Percentiles rank a stretch among this genome's conserved stretches.
These are phyloP conservation scores for Chaetothyriales sp. DNA, from an alignment of 2,329 filamentous ascomycete genomes.

Conservation along the genomic window DNA sequence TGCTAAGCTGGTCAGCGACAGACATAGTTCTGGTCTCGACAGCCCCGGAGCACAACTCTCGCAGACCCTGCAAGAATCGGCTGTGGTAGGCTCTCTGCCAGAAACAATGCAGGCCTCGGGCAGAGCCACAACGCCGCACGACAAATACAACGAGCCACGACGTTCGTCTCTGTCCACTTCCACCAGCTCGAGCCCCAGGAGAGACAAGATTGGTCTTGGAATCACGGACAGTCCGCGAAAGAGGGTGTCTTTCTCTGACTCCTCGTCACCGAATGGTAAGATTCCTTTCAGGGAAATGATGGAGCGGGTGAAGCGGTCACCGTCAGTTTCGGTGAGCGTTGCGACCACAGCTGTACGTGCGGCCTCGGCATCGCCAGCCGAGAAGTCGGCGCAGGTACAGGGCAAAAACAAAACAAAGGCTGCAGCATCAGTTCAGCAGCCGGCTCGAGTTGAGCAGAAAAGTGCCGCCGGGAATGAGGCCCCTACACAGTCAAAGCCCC, in stretches of 20 bases:
- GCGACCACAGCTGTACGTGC: background rate
- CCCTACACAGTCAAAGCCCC: background rate
- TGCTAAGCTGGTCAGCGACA: background rate
- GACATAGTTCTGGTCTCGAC: slow-evolving; percentile 5
- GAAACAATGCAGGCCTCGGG: background rate
- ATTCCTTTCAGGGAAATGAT: background rate
- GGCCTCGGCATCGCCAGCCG: too few species aligned
- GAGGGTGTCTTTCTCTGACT: background rate
- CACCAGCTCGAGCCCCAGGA: background rate
- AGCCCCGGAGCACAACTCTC: slow-evolving; percentile 15
- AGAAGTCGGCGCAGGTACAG: background rate
- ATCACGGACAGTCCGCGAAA: background rate
- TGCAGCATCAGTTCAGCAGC: background rate
- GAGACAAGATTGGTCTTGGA: background rate
- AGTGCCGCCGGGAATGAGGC: too few species aligned
- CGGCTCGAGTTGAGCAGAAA: background rate
- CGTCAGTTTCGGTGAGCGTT: background rate
- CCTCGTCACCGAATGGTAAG: background rate
- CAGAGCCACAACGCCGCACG: background rate
- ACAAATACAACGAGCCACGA: slow-evolving; percentile 1
- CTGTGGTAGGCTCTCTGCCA: slow-evolving; percentile 1
- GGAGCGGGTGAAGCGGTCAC: background rate
- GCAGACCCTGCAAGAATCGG: slow-evolving; percentile 9
- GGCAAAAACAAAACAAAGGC: background rate
- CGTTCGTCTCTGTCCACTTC: background rate